phyloP scores from a whole-genome alignment of 1,139 yeast species.

The Wickerhamiella infanticola region DNA sequence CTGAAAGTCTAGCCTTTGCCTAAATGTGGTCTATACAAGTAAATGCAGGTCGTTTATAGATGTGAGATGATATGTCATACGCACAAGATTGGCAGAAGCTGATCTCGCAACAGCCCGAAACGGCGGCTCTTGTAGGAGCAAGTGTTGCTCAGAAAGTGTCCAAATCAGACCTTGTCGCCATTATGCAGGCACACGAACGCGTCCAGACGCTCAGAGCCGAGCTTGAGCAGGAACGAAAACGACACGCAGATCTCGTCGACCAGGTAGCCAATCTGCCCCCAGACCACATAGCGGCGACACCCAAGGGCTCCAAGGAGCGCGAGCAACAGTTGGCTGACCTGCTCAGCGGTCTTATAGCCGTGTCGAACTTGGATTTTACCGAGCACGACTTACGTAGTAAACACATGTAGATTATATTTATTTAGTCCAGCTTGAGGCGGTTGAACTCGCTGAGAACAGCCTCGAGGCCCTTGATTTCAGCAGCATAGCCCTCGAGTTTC shows the following conservation, averaged over 20 bases:
- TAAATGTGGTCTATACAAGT: no score
- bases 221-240: neutral
- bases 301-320: neutral
- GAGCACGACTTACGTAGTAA: neutral
- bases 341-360: neutral
- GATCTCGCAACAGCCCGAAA: neutral
- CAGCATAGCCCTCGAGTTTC: conserved; percentile 54
- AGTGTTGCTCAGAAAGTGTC: neutral
- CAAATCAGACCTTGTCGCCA: neutral
- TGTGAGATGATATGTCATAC: neutral
- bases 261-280: neutral
- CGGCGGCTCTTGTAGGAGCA: neutral
- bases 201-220: neutral
- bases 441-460: conserved; percentile 28
- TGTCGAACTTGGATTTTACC: neutral
- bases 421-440: conserved; percentile 21
- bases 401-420: neutral
- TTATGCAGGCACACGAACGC: neutral
- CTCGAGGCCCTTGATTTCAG: conserved; percentile 67
- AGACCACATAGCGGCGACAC: neutral
- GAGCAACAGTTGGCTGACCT: neutral
- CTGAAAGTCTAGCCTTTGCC: neutral
- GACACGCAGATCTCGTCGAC: neutral
- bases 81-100: neutral
- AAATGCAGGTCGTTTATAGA: no score